Base-by-base conservation (phyloP, 1,284 basidiomycete species). In the Porodaedalea pini region DNA sequence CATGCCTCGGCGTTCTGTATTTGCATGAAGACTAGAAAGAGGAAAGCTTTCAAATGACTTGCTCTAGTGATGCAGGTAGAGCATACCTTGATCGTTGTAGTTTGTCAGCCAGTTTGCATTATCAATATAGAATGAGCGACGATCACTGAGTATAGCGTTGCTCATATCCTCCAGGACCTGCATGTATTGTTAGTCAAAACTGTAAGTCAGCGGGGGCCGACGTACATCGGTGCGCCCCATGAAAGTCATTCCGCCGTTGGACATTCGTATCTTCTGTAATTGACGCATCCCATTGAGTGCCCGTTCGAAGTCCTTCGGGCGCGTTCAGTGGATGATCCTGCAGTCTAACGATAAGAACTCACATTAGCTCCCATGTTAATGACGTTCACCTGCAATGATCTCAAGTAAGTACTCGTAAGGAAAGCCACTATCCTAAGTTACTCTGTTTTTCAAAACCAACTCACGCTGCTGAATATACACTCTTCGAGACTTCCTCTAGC, bases 111-210 rank as follows among this genome's bases (percentile, higher is more conserved):
- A 70, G 1, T 66, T 58, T 0, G 48, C 21, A 21, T 61, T 53
- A n/a, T 64, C 47, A 8, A 74, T 65, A 41, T 70, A 69, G 55
- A 75, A 71, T 2, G 69, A 65, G 10, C 74, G 70, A 4, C 55
- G 21, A 51, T 76, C 74, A 5, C 62, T 58, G 23, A 75, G 17
- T 2, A 76, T 52, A 4, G 66, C 73, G 55, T 74, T 74, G 23
- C 63, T 65, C 15, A 75, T 21, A 13, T 36, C 32, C 11, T 29
- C 56, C 7, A 75, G 44, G 4, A 50, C 67, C 72, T 73, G 43
- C 7, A 23, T 11, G 19, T 36, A 27, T 8, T 51, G 17, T 36
- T 11, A 37, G 21, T 10, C 31, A 51, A 36, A 23, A 17, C 29
- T 8, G 4, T 7, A 19, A 36, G 7, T 10, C 7, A 11, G 31